These are phyloP conservation scores for Coleophoma crateriformis DNA, from an alignment of 2,329 filamentous ascomycete species.

Conservation along the genomic window DNA sequence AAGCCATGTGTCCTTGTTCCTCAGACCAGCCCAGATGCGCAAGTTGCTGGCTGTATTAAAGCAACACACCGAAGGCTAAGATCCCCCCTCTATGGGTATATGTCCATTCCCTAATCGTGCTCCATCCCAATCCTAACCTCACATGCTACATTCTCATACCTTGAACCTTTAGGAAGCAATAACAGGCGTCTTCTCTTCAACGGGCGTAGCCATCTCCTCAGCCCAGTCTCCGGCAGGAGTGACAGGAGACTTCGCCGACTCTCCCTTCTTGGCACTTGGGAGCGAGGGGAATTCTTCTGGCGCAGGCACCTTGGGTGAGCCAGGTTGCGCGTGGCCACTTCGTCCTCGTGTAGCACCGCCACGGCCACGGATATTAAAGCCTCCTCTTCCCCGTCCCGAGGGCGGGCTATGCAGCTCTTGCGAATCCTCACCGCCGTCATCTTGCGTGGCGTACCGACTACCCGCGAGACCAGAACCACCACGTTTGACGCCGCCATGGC, in stretches of 20 bases:
- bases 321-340: slow-evolving; percentile 6
- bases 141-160: neutral
- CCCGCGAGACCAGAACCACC: slow-evolving; percentile 15
- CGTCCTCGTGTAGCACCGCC: slow-evolving; percentile 9
- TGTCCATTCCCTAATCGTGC: too few species aligned
- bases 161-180: neutral
- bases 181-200: slow-evolving; percentile 16
- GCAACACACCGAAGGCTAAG: too few species aligned
- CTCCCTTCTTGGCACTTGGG: slow-evolving; percentile 2
- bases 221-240: slow-evolving; percentile 20
- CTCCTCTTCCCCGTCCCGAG: slow-evolving; percentile 6
- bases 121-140: too few species aligned
- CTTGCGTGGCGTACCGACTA: slow-evolving; percentile 10
- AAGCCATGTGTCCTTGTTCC: too few species aligned
- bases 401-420: slow-evolving; percentile 1
- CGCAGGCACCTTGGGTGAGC: slow-evolving; percentile 6
- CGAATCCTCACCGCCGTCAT: slow-evolving; percentile 3
- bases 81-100: too few species aligned
- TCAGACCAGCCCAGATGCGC: too few species aligned
- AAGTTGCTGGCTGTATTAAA: too few species aligned
- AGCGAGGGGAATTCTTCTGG: slow-evolving; percentile 22
- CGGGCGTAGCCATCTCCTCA: slow-evolving; percentile 23
- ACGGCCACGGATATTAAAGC: slow-evolving; percentile 12
- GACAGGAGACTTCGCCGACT: neutral
- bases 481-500: slow-evolving; percentile 22